Conservation (phyloP, 2,329 filamentous ascomycete genomes). For the Cladobotryum mycophilum region DNA sequence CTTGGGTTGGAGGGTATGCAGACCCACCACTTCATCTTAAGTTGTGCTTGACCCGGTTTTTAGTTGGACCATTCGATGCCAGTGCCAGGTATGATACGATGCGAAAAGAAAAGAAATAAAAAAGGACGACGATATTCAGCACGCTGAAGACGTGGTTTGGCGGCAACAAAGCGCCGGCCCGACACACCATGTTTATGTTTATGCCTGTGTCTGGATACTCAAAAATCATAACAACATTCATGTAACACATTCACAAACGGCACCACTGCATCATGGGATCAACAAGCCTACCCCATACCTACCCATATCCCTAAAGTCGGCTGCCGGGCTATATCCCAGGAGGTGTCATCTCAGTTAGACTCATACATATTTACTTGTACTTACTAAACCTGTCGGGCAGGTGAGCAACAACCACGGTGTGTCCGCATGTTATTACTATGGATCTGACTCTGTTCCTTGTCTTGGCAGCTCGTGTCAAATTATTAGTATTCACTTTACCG, state of each 20-base stretch:
- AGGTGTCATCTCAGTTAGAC: too few species aligned
- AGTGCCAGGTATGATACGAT: background rate
- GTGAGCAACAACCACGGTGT: background rate
- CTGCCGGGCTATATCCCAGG: too few species aligned
- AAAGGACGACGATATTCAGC: background rate
- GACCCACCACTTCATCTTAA: constrained; percentile 8
- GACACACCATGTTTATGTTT: too few species aligned
- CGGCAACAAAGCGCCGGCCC: background rate
- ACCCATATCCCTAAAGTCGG: too few species aligned
- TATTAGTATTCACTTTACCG: background rate
- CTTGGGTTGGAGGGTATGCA: constrained; percentile 3
- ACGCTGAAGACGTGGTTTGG: background rate
- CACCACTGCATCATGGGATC: too few species aligned
- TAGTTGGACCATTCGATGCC: background rate
- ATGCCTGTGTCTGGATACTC: too few species aligned
- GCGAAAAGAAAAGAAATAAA: too few species aligned
- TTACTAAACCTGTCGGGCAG: constrained; percentile 9
- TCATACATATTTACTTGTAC: background rate
- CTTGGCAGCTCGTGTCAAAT: background rate
- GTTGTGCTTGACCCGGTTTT: constrained; percentile 1
- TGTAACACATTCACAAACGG: too few species aligned
- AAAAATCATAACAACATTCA: too few species aligned
- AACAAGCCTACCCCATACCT: too few species aligned
- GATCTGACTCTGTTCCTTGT: background rate
- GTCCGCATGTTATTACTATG: background rate